Percentiles rank a stretch among this genome's conserved stretches.
phyloP scores from a whole-genome alignment of 306 rosid species.

The Prinsepia uniflora region DNA sequence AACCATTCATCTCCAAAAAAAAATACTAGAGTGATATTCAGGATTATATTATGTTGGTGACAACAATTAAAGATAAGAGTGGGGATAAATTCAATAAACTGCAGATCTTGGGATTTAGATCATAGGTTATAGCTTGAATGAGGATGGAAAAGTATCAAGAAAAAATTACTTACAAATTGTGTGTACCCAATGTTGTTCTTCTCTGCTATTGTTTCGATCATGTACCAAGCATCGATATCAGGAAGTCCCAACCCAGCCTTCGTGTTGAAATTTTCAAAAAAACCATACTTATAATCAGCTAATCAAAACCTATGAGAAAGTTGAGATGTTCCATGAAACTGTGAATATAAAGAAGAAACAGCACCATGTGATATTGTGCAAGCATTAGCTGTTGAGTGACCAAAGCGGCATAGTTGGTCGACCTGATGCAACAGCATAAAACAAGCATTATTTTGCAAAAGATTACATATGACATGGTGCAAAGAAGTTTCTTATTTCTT shows the following conservation, averaged over 20 bases:
- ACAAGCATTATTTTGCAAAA: slow-evolving; percentile 19
- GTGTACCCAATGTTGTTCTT: slow-evolving; percentile 85
- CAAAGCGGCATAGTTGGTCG: slow-evolving; percentile 82
- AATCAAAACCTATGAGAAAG: neutral
- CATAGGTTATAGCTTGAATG: too few species aligned
- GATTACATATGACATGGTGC: slow-evolving; percentile 1
- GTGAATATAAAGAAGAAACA: slow-evolving; percentile 27
- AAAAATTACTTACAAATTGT: slow-evolving; percentile 68
- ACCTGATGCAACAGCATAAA: slow-evolving; percentile 41
- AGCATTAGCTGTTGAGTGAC: slow-evolving; percentile 79
- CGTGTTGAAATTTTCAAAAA: slow-evolving; percentile 14
- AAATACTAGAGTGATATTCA: too few species aligned
- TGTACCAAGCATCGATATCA: slow-evolving; percentile 90
- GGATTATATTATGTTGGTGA: too few species aligned
- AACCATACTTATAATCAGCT: slow-evolving; percentile 14
- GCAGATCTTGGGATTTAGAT: too few species aligned
- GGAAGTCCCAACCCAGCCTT: slow-evolving; percentile 98
- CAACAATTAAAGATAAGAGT: too few species aligned
- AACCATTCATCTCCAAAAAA: too few species aligned
- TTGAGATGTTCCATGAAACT: slow-evolving; percentile 10
- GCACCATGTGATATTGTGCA: slow-evolving; percentile 92
- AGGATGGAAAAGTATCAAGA: too few species aligned
- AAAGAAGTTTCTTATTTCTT: slow-evolving; percentile 8
- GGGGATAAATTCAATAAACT: too few species aligned
- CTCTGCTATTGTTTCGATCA: slow-evolving; percentile 92